These are phyloP conservation scores for Aristolochia contorta DNA, from an alignment of 164 flowering plant genomes.

Conservation along the genomic window DNA sequence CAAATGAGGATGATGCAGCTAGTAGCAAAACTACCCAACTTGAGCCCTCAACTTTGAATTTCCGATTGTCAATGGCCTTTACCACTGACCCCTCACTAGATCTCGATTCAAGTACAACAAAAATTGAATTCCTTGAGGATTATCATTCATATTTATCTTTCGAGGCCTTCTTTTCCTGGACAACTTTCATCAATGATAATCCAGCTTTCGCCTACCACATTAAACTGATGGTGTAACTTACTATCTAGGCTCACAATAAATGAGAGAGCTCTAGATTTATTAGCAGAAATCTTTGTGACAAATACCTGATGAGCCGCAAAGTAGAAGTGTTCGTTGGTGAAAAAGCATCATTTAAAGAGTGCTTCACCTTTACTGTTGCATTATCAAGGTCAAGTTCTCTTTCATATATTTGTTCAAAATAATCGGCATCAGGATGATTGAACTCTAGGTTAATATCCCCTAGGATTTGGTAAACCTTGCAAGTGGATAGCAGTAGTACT, in stretches of 20 bases:
- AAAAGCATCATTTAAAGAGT: slow-evolving; percentile 53
- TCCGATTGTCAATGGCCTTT: slow-evolving; percentile 41
- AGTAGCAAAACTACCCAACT: slow-evolving; percentile 67
- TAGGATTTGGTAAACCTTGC: slow-evolving; percentile 78
- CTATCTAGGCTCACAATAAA: slow-evolving; percentile 76
- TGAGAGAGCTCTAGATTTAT: slow-evolving; percentile 55
- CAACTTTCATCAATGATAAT: slow-evolving; percentile 77
- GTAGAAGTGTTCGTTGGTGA: slow-evolving; percentile 67
- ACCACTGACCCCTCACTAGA: slow-evolving; percentile 38
- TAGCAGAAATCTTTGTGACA: slow-evolving; percentile 57
- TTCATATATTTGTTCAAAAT: slow-evolving; percentile 39
- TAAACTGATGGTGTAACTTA: slow-evolving; percentile 52
- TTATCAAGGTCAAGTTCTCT: slow-evolving; percentile 88
- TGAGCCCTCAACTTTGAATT: slow-evolving; percentile 55
- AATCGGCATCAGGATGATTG: slow-evolving; percentile 48
- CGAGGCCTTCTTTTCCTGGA: slow-evolving; percentile 55
- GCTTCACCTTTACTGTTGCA: slow-evolving; percentile 54
- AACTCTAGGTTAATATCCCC: slow-evolving; percentile 84
- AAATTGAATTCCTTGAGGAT: slow-evolving; percentile 71
- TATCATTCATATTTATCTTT: slow-evolving; percentile 17
- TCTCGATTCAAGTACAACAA: slow-evolving; percentile 55
- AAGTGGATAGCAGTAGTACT: slow-evolving; percentile 52
- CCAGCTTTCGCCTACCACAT: slow-evolving; percentile 39
- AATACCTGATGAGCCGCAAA: slow-evolving; percentile 83
- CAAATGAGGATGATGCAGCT: slow-evolving; percentile 75